phyloP scores from a whole-genome alignment of 306 rosid species.

The Quercus gilva region DNA sequence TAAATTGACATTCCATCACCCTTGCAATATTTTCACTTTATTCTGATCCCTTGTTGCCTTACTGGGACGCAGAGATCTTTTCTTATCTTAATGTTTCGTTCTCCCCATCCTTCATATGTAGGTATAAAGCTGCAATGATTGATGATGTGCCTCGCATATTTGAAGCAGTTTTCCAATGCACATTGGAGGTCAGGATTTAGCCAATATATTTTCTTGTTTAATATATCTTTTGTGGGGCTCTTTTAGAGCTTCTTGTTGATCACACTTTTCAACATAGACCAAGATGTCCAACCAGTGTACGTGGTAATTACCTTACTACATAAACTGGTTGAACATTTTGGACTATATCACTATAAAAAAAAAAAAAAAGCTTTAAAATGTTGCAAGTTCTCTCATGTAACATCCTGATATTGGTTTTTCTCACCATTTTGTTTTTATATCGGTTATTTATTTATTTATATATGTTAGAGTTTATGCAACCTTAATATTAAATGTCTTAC shows the following conservation, averaged over 20 bases:
- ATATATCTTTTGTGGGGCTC: background rate
- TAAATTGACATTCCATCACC: background rate
- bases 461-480: background rate
- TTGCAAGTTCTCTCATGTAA: background rate
- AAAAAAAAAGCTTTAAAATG: background rate
- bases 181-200: constrained; percentile 68
- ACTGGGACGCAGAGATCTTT: background rate
- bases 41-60: background rate
- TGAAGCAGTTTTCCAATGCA: constrained; percentile 99
- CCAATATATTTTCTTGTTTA: background rate
- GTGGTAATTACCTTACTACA: background rate
- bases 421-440: background rate
- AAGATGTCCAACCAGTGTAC: background rate
- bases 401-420: background rate
- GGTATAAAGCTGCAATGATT: constrained; percentile 87
- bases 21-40: background rate
- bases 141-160: constrained; percentile 97
- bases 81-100: background rate
- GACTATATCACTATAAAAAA: too few species aligned
- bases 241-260: background rate
- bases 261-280: background rate
- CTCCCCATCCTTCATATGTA: constrained; percentile 19
- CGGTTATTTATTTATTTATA: background rate
- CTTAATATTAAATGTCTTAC: background rate
- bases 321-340: too few species aligned